A percentile compares a stretch with the other conserved stretches of the same genome.
Evolutionary conservation across 768 basidiomycete species (phyloP).

Genomic region (Solioccasus polychromus): DNA sequence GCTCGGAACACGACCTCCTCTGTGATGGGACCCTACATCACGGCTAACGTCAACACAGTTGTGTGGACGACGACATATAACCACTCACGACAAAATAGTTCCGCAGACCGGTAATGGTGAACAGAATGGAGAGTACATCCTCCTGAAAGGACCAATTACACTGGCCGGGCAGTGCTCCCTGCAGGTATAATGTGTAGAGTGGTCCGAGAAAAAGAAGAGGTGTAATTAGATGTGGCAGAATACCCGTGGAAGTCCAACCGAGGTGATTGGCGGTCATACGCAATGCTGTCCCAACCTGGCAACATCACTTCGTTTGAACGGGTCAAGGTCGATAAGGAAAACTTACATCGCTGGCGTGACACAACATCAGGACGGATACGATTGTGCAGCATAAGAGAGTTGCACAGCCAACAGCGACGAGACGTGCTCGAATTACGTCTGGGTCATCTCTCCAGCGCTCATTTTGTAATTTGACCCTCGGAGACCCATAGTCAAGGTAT

Average conservation of each 20-base stretch:
- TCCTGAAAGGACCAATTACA: constrained; percentile 41
- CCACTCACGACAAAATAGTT: constrained; percentile 58
- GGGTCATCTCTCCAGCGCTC: constrained; percentile 80
- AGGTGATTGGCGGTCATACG: constrained; percentile 39
- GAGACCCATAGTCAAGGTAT: constrained; percentile 25
- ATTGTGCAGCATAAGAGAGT: constrained; percentile 55
- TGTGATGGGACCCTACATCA: constrained; percentile 74
- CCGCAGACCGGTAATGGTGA: constrained; percentile 57
- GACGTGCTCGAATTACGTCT: constrained; percentile 75
- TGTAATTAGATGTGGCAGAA: constrained; percentile 59
- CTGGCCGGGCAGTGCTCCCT: constrained; percentile 53
- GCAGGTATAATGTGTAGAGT: constrained; percentile 54
- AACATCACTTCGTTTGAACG: constrained; percentile 6
- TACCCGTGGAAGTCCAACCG: constrained; percentile 31
- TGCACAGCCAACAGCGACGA: constrained; percentile 63
- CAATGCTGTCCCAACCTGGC: constrained; percentile 20
- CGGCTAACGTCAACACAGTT: neutral
- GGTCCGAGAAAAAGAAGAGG: constrained; percentile 80
- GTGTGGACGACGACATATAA: neutral
- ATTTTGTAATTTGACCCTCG: constrained; percentile 31
- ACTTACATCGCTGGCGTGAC: constrained; percentile 20
- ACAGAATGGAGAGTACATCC: constrained; percentile 40
- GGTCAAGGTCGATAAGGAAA: neutral
- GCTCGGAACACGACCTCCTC: constrained; percentile 92
- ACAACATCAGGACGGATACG: constrained; percentile 45